Base-by-base conservation (phyloP, 2,329 filamentous ascomycete species). In the Amylocarpus encephaloides region DNA sequence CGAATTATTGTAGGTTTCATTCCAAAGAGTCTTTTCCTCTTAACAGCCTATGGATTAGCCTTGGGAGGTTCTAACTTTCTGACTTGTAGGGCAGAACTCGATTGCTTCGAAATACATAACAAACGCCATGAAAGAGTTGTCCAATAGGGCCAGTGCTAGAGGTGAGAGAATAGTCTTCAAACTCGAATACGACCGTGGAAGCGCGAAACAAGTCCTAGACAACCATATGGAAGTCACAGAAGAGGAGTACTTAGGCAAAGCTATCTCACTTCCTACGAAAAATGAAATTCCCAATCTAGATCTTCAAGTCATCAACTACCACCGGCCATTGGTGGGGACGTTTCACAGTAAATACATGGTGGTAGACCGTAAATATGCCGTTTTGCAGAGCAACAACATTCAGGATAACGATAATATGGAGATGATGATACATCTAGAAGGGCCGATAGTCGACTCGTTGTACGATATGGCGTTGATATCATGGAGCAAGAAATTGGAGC, bases 261-360 rank as follows among this genome's bases (percentile, higher is more conserved):
- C 75, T 2, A 75, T 91, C 9, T 72, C 73, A 1, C 67, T 91
- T 0, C 86, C 87, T 0, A 59, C 73, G 0, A 73, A 77, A 0
- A 69, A 79, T 2, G 83, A 90, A 35, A 82, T 90, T 2, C 85
- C 86, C 0, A 77, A 88, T 59, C 67, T 91, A 26, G 81, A 89
- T 54, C 66, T 92, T 32, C 73, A 88, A 61, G 85, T 90, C 5
- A 75, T 86, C 53, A 91, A 88, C 61, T 83, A 82, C 59, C 87
- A 91, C 60, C 74, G 76, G 11, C 77, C 85, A 1, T 67, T 85
- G 1, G 67, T 91, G 2, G 86, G 87, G 0, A 92, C 87, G 0
- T 85, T 90, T 36, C 87, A 91, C 61, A 74, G 81, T 54, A 92
- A 92, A 62, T 89, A 85, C 62, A 86, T 88, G 73, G 71, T 91